phyloP scores from a whole-genome alignment of 805 yeast species.

The Yamadazyma kitorensis region DNA sequence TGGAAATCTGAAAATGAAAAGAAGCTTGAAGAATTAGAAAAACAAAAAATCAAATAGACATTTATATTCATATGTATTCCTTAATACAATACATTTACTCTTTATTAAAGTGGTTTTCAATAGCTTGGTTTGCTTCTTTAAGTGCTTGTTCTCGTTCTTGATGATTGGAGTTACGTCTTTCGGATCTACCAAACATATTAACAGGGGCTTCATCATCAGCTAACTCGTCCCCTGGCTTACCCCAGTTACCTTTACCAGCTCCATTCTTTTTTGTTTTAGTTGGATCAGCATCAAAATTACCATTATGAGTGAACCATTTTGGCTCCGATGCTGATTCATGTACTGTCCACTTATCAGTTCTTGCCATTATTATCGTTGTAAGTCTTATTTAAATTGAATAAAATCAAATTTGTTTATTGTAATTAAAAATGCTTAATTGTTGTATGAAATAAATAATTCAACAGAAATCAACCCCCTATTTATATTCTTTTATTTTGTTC shows the following conservation, averaged over 20 bases:
- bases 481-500: too few species aligned
- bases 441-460: too few species aligned
- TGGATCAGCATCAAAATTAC: conserved; percentile 67
- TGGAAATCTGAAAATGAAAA: conserved; percentile 58
- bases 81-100: too few species aligned
- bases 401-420: too few species aligned
- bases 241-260: conserved; percentile 88
- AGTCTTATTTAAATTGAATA: too few species aligned
- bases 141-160: conserved; percentile 28
- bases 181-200: conserved; percentile 19
- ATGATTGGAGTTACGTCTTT: conserved; percentile 42
- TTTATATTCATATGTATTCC: too few species aligned
- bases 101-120: conserved; percentile 6
- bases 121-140: conserved; percentile 10
- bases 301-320: conserved; percentile 77
- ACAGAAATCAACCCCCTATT: too few species aligned
- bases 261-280: conserved; percentile 79
- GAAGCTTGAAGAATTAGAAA: conserved; percentile 23
- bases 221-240: conserved; percentile 74
- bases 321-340: conserved; percentile 61
- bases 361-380: too few species aligned
- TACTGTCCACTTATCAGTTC: conserved; percentile 11
- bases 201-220: conserved; percentile 51
- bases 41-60: conserved; percentile 1
- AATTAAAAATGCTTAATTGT: too few species aligned